These are phyloP conservation scores for Spergularia azorica DNA, from an alignment of 179 eudicot genomes.

Conservation along the genomic window DNA sequence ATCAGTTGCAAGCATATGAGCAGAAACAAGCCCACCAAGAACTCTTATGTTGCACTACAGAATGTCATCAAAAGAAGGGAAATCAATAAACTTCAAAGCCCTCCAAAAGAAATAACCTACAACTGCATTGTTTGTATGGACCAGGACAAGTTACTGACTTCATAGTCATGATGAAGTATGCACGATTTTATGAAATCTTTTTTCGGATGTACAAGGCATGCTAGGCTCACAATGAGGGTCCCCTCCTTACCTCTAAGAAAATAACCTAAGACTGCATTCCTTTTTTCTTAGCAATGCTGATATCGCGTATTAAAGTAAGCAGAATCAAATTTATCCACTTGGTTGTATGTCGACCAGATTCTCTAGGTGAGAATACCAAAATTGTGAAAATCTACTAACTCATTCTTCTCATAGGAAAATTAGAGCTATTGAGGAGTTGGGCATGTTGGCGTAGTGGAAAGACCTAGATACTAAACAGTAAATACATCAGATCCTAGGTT, in stretches of 20 bases:
- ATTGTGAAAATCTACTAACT: too few relatives aligned
- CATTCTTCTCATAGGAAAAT: too few relatives aligned
- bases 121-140: conserved; percentile 1
- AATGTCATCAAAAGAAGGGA: conserved; percentile 40
- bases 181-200: not conserved
- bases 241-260: not conserved
- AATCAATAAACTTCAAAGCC: conserved; percentile 32
- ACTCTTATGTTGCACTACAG: conserved; percentile 99
- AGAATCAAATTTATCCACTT: too few relatives aligned
- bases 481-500: not conserved
- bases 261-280: not conserved
- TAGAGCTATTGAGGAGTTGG: too few relatives aligned
- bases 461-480: not conserved
- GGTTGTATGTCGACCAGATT: not conserved
- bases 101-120: not conserved
- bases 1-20: conserved; percentile 99
- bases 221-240: not conserved
- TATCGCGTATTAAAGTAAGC: too few relatives aligned
- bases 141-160: not conserved
- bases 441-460: not conserved
- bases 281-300: not conserved
- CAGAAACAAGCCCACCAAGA: conserved; percentile 99
- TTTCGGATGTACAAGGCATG: not conserved
- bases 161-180: not conserved
- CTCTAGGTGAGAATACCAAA: too few relatives aligned